Evolutionary conservation across 73 alveolate species (phyloP), one percentile per base, ranked within the genome.

Genomic region (Urostyla sp.): DNA sequence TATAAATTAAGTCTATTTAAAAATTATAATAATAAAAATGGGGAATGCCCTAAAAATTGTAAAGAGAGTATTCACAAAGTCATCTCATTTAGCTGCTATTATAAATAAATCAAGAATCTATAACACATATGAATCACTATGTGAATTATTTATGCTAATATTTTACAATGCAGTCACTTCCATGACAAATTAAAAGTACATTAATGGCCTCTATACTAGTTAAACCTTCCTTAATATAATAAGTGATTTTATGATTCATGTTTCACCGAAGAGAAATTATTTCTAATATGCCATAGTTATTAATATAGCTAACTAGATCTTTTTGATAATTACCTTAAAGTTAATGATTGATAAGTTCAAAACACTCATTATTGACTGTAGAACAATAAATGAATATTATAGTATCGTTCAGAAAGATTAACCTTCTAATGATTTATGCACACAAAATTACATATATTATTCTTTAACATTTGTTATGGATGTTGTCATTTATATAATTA

Each of bases 71-170:
- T 73, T 73, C 54, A 36, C 66, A 11, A 48, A 53, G 60, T 52
- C 66, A 20, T 73, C 85, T 4, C 50, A 35, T 10, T 61, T 73
- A n/a, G 72, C 85, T 20, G 74, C 74, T 1, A 73, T 73, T 36
- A 44, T 73, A 4, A 73, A 73, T 53, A 73, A 73, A 24, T 48
- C 85, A 16, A 59, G 85, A 32, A 34, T 73, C 75, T 73, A 52
- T 48, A 73, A 73, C 27, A 73, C 85, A 6, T 73, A 50, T 36
- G 75, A 50, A 37, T 34, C 37, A 5, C 58, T 73, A 10, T 49
- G 24, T 18, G 85, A 73, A 32, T 11, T 73, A 2, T 6, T 32
- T 35, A 52, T 52, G 0, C 31, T 73, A 0, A 52, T 73, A 4
- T 73, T 50, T 36, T 73, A 27, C 48, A 73, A 73, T 52, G 57